Evolutionary conservation across 805 yeast genomes (phyloP), one percentile per base, ranked within the genome.

Genomic region (Sugiyamaella boreocaroliniensis): DNA sequence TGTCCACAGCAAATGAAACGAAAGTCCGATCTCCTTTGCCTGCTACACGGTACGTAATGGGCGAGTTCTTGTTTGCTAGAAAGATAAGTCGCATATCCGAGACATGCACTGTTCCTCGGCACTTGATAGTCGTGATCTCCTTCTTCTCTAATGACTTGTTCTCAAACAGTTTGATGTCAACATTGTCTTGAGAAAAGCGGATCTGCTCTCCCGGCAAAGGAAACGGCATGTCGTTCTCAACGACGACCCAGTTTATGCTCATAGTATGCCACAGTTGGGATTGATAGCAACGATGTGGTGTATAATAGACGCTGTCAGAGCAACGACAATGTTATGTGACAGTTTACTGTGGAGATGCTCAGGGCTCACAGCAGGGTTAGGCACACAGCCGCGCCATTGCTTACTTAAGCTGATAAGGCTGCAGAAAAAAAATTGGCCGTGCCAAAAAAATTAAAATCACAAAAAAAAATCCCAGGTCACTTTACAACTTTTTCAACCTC

Each of bases 11-110:
- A 6, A 62, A 22, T 1, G 53, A 43, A 29, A 49, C 48, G 47
- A 69, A 67, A 29, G 54, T 52, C 14, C 64, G 54, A 40, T 66
- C 70, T 22, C 69, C 69, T 40, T 57, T 57, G 50, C 61, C 60
- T 8, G 42, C 50, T 1, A 65, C 65, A 5, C 43, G 47, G 54
- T 63, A 66, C 6, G 64, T 61, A 34, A 12, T 19, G 2, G 43
- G 42, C 37, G 20, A 48, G 29, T 63, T 45, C 45, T 55, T 34
- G 52, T 58, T 55, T 2, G 65, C 53, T n/a, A 65, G 52, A 1
- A 43, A 45, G 16, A 56, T 26, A 3, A 34, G 14, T 20, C 56
- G 49, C 14, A 20, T 46, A n/a, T 18, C 22, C 29, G 41, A 34
- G 22, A 18, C 40, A 9, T 32, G n/a, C 11, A 32, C 37, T 32